phyloP scores from a whole-genome alignment of 2,329 filamentous ascomycete genomes.

The Metarhizium album region DNA sequence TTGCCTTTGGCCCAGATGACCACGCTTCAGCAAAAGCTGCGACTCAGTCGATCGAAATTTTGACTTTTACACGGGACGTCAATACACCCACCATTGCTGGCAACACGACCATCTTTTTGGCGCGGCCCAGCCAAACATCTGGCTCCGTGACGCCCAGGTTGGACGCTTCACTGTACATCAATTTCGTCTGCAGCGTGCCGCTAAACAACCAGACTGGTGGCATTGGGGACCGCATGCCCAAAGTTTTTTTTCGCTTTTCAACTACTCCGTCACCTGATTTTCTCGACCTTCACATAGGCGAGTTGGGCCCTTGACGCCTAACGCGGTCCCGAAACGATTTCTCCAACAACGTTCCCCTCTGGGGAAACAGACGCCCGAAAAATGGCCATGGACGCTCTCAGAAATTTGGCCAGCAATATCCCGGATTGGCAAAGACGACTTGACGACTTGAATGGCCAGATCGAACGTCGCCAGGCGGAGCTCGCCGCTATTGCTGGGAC shows the following conservation, averaged over 20 bases:
- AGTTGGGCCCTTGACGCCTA: constrained; percentile 22
- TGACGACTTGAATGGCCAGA: constrained; percentile 49
- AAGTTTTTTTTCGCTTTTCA: not conserved
- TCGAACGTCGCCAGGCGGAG: constrained; percentile 50
- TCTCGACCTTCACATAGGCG: constrained; percentile 7
- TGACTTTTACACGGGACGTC: not conserved
- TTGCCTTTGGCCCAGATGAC: not conserved
- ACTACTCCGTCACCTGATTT: not conserved
- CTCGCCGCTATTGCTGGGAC: constrained; percentile 36
- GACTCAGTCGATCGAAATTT: not conserved
- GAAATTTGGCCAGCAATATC: constrained; percentile 41
- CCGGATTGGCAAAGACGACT: constrained; percentile 50
- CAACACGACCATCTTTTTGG: not conserved
- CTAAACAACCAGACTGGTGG: not conserved
- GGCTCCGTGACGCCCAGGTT: not conserved
- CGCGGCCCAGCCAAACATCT: not conserved
- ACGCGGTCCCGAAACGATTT: constrained; percentile 15
- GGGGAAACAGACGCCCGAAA: constrained; percentile 18
- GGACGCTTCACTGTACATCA: not conserved
- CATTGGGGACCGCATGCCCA: not conserved
- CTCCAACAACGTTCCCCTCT: constrained; percentile 18
- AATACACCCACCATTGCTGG: not conserved
- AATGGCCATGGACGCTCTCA: constrained; percentile 45
- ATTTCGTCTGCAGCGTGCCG: not conserved
- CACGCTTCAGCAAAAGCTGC: not conserved